Conservation (phyloP, 176 grass and related monocot species). For the Aegilops speltoides region DNA sequence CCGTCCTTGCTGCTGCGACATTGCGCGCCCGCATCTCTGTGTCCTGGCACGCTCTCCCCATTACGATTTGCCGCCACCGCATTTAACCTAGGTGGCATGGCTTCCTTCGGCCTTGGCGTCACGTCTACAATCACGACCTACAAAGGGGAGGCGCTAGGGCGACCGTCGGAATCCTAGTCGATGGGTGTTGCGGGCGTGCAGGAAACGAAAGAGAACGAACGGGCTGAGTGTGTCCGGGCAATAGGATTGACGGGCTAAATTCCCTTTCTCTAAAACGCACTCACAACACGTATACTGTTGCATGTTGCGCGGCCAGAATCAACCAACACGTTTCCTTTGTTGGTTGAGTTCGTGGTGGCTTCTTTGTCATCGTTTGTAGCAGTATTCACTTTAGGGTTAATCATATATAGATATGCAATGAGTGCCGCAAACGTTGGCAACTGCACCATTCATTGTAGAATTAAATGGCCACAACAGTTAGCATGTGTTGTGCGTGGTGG, state of each 20-base stretch:
- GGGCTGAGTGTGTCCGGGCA: fast-evolving
- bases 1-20: no score
- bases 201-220: no score
- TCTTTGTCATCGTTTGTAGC: neutral
- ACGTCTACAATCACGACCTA: no score
- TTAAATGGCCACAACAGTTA: neutral
- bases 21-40: no score
- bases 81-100: no score
- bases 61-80: no score
- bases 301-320: neutral
- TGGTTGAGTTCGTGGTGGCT: neutral
- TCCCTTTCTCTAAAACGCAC: neutral
- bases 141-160: no score
- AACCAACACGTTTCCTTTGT: neutral
- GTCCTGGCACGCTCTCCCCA: no score
- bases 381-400: neutral
- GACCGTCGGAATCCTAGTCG: no score
- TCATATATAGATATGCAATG: neutral
- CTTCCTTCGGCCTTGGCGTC: no score
- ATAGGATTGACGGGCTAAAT: neutral
- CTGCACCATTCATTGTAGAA: neutral
- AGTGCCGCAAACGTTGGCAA: neutral
- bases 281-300: no score
- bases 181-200: no score
- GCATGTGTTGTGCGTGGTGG: neutral